phyloP scores from a whole-genome alignment of 495 filamentous ascomycete species.

The Hypomontagnella monticulosa region DNA sequence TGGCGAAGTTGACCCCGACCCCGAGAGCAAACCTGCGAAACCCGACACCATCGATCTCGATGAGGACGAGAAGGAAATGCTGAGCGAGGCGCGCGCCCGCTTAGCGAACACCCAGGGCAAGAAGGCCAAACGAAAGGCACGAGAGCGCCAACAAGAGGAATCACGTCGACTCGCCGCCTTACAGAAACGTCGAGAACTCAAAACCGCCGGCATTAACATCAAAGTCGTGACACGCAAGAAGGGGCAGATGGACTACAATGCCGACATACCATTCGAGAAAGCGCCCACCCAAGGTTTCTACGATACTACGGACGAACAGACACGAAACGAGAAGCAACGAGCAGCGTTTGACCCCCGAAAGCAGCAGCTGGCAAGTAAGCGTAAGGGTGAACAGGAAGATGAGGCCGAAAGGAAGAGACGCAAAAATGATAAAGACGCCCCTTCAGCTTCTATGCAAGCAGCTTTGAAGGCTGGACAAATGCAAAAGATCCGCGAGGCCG shows the following conservation, averaged over 20 bases:
- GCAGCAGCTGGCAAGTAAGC: constrained; percentile 93
- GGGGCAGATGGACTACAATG: constrained; percentile 99
- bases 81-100: constrained; percentile 95
- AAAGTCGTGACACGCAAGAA: constrained; percentile 92
- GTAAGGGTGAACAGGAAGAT: constrained; percentile 89
- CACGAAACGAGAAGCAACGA: constrained; percentile 84
- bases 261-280: constrained; percentile 97
- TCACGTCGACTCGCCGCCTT: constrained; percentile 86
- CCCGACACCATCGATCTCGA: constrained; percentile 98
- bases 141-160: constrained; percentile 95
- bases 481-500: constrained; percentile 95
- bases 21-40: constrained; percentile 94
- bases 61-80: constrained; percentile 99
- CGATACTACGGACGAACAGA: constrained; percentile 84
- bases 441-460: constrained; percentile 81
- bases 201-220: constrained; percentile 97
- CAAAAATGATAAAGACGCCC: constrained; percentile 83
- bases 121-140: constrained; percentile 97
- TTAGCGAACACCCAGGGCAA: constrained; percentile 98
- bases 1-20: constrained; percentile 94
- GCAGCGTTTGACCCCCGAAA: constrained; percentile 93
- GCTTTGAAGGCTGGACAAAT: constrained; percentile 93
- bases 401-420: constrained; percentile 82
- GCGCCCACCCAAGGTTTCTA: constrained; percentile 89
- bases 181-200: constrained; percentile 95